These are phyloP conservation scores for Quercus cerris DNA, from an alignment of 306 rosid genomes.

Conservation along the genomic window DNA sequence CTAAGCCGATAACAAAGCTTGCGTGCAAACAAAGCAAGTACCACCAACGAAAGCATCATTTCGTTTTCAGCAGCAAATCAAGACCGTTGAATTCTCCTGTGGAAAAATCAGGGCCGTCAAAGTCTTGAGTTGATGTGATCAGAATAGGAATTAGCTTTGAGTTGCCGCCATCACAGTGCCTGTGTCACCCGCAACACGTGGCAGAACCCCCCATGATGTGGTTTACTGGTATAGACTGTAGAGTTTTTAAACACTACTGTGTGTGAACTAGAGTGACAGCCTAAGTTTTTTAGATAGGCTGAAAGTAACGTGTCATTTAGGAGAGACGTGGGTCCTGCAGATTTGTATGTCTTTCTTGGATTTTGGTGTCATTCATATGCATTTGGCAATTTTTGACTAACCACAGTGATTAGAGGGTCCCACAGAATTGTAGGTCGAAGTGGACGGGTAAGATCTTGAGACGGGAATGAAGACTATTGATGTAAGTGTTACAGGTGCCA, in stretches of 20 bases:
- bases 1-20: constrained; percentile 20
- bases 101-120: constrained; percentile 20
- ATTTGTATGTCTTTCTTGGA: not conserved
- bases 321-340: constrained; percentile 9
- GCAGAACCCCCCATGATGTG: constrained; percentile 38
- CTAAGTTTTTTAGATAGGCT: not conserved
- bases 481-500: too few relatives aligned
- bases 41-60: constrained; percentile 24
- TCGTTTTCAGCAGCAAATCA: constrained; percentile 19
- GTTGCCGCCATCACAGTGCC: constrained; percentile 34
- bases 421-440: not conserved
- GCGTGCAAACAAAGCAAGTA: constrained; percentile 50
- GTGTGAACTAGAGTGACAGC: constrained; percentile 21
- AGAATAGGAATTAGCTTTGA: constrained; percentile 18
- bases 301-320: not conserved
- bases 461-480: not conserved
- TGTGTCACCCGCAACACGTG: constrained; percentile 36
- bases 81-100: not conserved
- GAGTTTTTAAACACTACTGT: not conserved
- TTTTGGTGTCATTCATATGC: too few relatives aligned
- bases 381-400: not conserved
- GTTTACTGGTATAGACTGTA: not conserved
- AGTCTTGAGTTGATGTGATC: not conserved
- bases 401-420: not conserved
- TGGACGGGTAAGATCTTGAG: not conserved